Base-by-base conservation (phyloP, 169 alveolate species). In the Plasmodium berghei region DNA sequence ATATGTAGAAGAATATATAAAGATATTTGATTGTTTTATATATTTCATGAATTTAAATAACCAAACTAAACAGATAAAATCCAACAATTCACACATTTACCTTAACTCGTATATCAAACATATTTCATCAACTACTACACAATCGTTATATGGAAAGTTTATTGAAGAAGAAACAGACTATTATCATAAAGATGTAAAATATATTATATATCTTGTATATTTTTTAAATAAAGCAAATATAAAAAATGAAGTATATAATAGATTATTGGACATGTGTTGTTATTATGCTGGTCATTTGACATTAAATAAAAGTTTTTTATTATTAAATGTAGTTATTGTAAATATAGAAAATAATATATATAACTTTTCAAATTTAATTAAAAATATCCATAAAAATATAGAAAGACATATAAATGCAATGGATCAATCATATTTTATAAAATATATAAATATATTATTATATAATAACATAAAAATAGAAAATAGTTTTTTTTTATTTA, bases 151-250 rank as follows among this genome's bases (percentile, higher is more conserved):
- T 34, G 42, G 8, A 34, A 1, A 5, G 0, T 40, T 83, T 69
- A 18, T 70, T 61, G 73, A 83, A 83, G 90, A 83, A 61, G 90
- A 83, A 46, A 28, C 72, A 18, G 70, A 83, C 45, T 18, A 8
- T 54, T 40, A 40, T 24, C 56, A 22, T 26, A 83, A 83, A 70
- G 85, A 83, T 5, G 42, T 83, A 20, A 83, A 83, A 62, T 71
- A 83, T 56, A 42, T 69, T 10, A 83, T 83, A 45, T 24, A 67
- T 59, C 67, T 83, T 2, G 59, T 83, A 12, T 42, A 12, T 71
- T 83, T 83, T 69, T 83, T 83, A 83, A 55, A 83, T 61, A 83
- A 55, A 14, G 80, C 73, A 28, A 83, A 69, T 34, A 67, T 83
- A 42, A 83, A 83, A 48, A 83, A 83, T 55, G 70, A 83, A 1